A percentile compares a stretch with the other conserved stretches of the same genome.
These are phyloP conservation scores for Trametes sanguinea DNA, from an alignment of 768 basidiomycete genomes.

Conservation along the genomic window DNA sequence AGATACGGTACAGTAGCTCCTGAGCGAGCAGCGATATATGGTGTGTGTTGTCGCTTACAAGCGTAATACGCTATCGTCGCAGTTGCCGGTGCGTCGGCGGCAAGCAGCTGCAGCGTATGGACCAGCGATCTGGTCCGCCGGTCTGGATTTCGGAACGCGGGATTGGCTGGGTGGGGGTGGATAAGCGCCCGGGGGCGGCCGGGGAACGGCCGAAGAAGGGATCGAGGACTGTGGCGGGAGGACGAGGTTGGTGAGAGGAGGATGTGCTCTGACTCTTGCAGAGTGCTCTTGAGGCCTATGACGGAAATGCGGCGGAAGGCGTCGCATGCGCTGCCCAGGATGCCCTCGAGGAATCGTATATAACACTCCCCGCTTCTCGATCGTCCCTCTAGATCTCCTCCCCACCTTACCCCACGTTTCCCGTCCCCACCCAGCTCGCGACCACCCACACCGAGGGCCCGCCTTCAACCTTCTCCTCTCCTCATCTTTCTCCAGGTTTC, in stretches of 20 bases:
- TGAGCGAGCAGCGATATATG: neutral
- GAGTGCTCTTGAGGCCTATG: neutral
- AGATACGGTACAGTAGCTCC: neutral
- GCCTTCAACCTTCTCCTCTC: neutral
- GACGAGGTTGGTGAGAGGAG: neutral
- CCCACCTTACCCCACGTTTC: slow-evolving; percentile 21
- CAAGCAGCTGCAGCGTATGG: neutral
- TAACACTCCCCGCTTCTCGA: slow-evolving; percentile 4
- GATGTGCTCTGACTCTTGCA: neutral
- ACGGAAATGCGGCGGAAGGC: slow-evolving; percentile 24
- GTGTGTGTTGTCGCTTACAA: too few relatives aligned
- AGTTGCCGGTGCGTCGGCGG: too few relatives aligned
- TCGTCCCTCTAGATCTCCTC: slow-evolving; percentile 8
- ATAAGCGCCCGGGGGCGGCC: slow-evolving; percentile 6
- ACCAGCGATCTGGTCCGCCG: neutral
- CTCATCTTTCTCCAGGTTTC: neutral
- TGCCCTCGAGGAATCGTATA: neutral
- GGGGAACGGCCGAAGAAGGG: neutral
- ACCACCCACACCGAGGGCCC: slow-evolving; percentile 4
- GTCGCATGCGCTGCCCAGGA: neutral
- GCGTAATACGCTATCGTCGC: too few relatives aligned
- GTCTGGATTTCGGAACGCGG: neutral
- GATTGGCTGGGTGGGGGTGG: slow-evolving; percentile 10
- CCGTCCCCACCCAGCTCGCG: neutral
- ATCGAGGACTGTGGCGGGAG: neutral